Evolutionary conservation across 805 yeast species (phyloP), one percentile per base, ranked within the genome.

Genomic region (Ogataea thermomethanolica): DNA sequence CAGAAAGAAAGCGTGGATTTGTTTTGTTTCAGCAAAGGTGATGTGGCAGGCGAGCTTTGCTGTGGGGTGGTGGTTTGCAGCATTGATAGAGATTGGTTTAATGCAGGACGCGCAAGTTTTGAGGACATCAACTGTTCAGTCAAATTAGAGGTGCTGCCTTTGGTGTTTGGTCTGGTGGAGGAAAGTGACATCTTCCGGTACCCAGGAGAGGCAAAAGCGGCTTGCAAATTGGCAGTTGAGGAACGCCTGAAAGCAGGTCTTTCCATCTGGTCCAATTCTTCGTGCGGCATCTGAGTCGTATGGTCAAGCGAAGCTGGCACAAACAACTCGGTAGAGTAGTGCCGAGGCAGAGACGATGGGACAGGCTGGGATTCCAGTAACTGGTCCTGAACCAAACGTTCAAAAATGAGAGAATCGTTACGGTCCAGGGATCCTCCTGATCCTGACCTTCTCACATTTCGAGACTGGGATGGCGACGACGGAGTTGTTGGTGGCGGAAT

Each of bases 301-400:
- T 78, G 65, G 48, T 76, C 81, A 50, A 76, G 62, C 3, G 78
- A 76, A 9, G 81, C 74, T 5, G 82, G 79, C 32, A 76, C 73
- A 46, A 58, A 73, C 53, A 74, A 78, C 49, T 76, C 81, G 7
- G 67, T 61, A 25, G 73, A 66, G 39, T 65, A 56, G 44, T 63
- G 67, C 36, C 65, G 49, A 23, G 67, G 67, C n/a, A 62, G 41
- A 5, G 60, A 53, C 34, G 48, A 37, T 2, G 57, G 56, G n/a
- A 54, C 42, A 2, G 61, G 55, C 46, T 55, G 59, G 31, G 58
- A 43, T 39, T 58, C 58, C 35, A 61, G 49, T 30, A 65, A 49
- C 7, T 78, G 78, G 46, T 79, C 85, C 55, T 81, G 84, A 7
- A 81, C 87, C 34, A 74, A 70, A 41, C 87, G 68, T 50, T 81